phyloP scores from a whole-genome alignment of 2,329 filamentous ascomycete species.

The Penicillium sp. region DNA sequence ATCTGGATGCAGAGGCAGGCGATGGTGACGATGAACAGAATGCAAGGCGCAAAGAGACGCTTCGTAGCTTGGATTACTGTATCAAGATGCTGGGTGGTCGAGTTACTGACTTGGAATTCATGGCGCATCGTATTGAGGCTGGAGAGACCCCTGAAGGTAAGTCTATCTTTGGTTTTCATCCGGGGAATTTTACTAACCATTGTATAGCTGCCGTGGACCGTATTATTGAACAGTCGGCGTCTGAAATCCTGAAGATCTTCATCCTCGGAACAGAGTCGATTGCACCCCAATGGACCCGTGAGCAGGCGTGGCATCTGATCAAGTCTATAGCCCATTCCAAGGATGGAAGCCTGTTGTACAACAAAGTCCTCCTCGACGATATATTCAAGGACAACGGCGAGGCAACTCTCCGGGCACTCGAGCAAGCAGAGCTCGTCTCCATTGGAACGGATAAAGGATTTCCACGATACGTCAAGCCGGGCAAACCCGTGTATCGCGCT shows the following conservation, averaged over 20 bases:
- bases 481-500: constrained; percentile 81
- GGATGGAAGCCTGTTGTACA: constrained; percentile 67
- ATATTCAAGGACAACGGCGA: constrained; percentile 75
- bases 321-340: constrained; percentile 70
- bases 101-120: constrained; percentile 91
- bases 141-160: constrained; percentile 74
- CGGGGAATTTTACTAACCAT: constrained; percentile 19
- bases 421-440: constrained; percentile 81
- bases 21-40: constrained; percentile 34
- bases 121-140: constrained; percentile 83
- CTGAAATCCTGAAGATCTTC: constrained; percentile 92
- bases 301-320: constrained; percentile 90
- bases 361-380: constrained; percentile 75
- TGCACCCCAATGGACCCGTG: constrained; percentile 68
- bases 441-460: constrained; percentile 72
- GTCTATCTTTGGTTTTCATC: not conserved
- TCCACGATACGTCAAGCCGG: constrained; percentile 73
- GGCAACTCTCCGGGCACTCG: constrained; percentile 72
- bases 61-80: constrained; percentile 74
- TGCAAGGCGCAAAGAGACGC: constrained; percentile 49
- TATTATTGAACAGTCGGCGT: constrained; percentile 84
- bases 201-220: constrained; percentile 70
- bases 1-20: constrained; percentile 58
- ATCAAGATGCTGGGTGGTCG: constrained; percentile 83
- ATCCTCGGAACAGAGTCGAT: constrained; percentile 63